phyloP scores from a whole-genome alignment of 805 yeast genomes.

The Ogataea henricii region DNA sequence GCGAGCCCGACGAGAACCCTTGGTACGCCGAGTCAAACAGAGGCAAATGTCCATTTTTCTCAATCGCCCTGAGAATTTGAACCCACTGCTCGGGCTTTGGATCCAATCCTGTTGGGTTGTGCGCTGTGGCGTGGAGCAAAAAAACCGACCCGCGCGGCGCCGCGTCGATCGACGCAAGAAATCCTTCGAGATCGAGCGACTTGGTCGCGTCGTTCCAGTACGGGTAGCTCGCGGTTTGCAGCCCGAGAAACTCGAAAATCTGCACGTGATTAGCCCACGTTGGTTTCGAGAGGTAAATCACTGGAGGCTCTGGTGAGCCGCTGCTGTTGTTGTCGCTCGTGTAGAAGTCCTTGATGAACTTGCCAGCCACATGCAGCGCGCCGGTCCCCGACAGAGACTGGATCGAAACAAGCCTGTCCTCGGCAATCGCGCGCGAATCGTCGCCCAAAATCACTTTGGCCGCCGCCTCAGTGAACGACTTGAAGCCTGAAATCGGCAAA shows the following conservation, averaged over 20 bases:
- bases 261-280: conserved; percentile 98
- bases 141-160: conserved; percentile 81
- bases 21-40: conserved; percentile 95
- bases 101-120: conserved; percentile 96
- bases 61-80: conserved; percentile 61
- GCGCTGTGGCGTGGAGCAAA: conserved; percentile 93
- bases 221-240: conserved; percentile 69
- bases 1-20: conserved; percentile 92
- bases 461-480: conserved; percentile 66
- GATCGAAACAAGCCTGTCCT: conserved; percentile 56
- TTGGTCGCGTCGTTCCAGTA: conserved; percentile 81
- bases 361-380: conserved; percentile 87
- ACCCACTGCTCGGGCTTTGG: conserved; percentile 85
- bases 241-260: conserved; percentile 72
- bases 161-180: conserved; percentile 56
- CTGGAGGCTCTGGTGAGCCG: conserved; percentile 31
- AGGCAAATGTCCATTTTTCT: conserved; percentile 66
- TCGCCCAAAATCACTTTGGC: conserved; percentile 72
- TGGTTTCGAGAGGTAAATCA: conserved; percentile 77
- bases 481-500: conserved; percentile 77
- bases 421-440: conserved; percentile 52
- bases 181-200: conserved; percentile 70
- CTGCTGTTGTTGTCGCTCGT: conserved; percentile 35
- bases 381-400: conserved; percentile 89
- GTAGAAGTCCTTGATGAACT: conserved; percentile 57